A percentile compares a stretch with the other conserved stretches of the same genome.
Conservation (phyloP, 2,329 filamentous ascomycete genomes). For the Cladobotryum protrusum region DNA sequence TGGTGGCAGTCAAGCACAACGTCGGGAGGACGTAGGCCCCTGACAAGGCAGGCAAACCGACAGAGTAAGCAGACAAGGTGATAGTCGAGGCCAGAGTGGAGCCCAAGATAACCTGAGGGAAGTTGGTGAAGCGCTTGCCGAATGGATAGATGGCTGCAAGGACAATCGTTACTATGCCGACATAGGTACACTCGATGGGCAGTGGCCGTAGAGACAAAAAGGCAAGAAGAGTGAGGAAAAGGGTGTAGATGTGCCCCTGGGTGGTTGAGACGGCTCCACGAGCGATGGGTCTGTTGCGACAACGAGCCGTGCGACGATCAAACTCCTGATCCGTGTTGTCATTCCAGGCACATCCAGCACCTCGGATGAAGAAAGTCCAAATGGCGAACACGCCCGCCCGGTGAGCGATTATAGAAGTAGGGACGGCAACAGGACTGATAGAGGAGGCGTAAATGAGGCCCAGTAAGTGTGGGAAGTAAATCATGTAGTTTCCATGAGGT, state of each 20-base stretch:
- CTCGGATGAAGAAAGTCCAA: conserved; percentile 42
- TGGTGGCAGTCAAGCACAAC: conserved; percentile 15
- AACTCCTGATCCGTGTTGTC: conserved; percentile 49
- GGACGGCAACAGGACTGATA: conserved; percentile 31
- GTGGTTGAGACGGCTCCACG: conserved; percentile 41
- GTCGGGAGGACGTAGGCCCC: conserved; percentile 12
- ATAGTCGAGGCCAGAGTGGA: conserved; percentile 38
- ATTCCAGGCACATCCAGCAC: conserved; percentile 49
- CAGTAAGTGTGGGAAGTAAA: conserved; percentile 43
- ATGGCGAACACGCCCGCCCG: conserved; percentile 30
- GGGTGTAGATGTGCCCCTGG: conserved; percentile 29
- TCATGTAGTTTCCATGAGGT: conserved; percentile 44
- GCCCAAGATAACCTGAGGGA: conserved; percentile 45
- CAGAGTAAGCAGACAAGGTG: conserved; percentile 11
- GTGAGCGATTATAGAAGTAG: conserved; percentile 11
- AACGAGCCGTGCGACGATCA: conserved; percentile 46
- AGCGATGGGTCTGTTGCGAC: conserved; percentile 44
- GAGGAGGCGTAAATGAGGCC: conserved; percentile 41
- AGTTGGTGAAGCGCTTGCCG: conserved; percentile 46
- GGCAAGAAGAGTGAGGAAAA: conserved; percentile 1
- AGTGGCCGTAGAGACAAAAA: conserved; percentile 1
- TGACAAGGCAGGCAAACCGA: conserved; percentile 15
- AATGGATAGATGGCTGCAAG: conserved; percentile 43
- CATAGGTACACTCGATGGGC: conserved; percentile 17
- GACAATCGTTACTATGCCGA: conserved; percentile 36